Percentiles rank a stretch among this genome's conserved stretches.
Conservation (phyloP, 164 flowering plant genomes). For the Akebia trifoliata region DNA sequence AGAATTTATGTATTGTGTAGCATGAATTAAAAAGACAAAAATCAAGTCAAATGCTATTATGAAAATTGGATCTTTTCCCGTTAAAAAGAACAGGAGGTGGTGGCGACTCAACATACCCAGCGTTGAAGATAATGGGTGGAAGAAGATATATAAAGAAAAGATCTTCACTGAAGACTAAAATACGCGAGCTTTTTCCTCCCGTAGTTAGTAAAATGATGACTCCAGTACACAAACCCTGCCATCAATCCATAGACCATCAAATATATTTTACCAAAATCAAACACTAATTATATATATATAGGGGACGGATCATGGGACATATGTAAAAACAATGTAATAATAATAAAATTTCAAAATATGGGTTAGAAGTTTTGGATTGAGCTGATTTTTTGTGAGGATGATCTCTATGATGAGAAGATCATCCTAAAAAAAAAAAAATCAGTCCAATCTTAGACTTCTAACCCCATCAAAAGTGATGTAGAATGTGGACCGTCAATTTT, state of each 20-base stretch:
- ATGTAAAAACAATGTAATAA: no score
- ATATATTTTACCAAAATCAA: not conserved
- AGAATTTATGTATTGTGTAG: no score
- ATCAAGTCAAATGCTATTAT: not conserved
- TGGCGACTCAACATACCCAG: conserved; percentile 42
- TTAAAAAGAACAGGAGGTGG: not conserved
- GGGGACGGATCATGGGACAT: no score
- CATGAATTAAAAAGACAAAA: not conserved
- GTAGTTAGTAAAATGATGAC: conserved; percentile 49
- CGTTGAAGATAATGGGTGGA: conserved; percentile 76
- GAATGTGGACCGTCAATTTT: no score
- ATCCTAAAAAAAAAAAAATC: no score
- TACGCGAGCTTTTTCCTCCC: conserved; percentile 58
- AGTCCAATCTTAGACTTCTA: no score
- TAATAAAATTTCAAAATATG: no score
- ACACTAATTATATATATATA: no score
- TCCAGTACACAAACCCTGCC: conserved; percentile 65
- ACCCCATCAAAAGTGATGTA: no score
- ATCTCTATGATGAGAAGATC: no score
- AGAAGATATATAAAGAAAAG: conserved; percentile 74
- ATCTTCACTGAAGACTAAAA: conserved; percentile 70
- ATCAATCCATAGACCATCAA: conserved; percentile 12
- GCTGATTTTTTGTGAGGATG: no score
- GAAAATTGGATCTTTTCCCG: not conserved
- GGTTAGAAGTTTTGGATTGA: no score